A percentile compares a stretch with the other conserved stretches of the same genome.
Evolutionary conservation across 371 early-diverging fungal species (phyloP).

Genomic region (Parasitella parasitica): DNA sequence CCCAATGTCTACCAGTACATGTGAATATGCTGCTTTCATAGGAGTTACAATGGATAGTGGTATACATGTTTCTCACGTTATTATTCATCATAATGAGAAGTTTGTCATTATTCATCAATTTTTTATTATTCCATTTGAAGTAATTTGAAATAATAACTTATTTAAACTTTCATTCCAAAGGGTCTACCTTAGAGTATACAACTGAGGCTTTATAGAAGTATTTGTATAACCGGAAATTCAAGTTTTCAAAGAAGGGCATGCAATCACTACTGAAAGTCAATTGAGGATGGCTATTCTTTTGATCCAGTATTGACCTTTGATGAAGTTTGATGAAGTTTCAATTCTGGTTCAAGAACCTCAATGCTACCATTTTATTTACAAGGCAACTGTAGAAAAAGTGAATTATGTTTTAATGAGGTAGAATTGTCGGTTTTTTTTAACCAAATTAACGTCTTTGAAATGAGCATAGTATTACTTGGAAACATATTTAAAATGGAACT

Average conservation of each 20-base stretch:
- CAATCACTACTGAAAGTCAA: constrained; percentile 4
- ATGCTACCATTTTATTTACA: neutral
- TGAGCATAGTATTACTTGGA: too few relatives aligned
- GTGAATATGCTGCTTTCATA: neutral
- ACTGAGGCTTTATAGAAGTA: constrained; percentile 1
- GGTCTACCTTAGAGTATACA: constrained; percentile 4
- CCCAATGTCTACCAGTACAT: constrained; percentile 1
- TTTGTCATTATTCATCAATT: constrained; percentile 7
- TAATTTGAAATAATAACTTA: constrained; percentile 2
- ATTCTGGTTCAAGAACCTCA: neutral
- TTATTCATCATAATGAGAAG: constrained; percentile 1
- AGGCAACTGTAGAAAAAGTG: constrained; percentile 1
- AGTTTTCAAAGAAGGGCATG: constrained; percentile 6
- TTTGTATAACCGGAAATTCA: constrained; percentile 1
- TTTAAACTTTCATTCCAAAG: constrained; percentile 1
- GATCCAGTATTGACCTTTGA: constrained; percentile 2
- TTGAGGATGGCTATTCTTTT: constrained; percentile 4
- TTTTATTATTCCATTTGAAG: constrained; percentile 6
- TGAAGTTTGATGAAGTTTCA: neutral
- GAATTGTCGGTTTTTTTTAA: too few relatives aligned
- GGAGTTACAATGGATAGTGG: constrained; percentile 5
- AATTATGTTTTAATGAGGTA: neutral
- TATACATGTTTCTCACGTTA: constrained; percentile 2
- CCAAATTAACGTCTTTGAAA: too few relatives aligned
- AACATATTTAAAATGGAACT: neutral